phyloP scores from a whole-genome alignment of 2,329 filamentous ascomycete species.

The Polychaeton citri region DNA sequence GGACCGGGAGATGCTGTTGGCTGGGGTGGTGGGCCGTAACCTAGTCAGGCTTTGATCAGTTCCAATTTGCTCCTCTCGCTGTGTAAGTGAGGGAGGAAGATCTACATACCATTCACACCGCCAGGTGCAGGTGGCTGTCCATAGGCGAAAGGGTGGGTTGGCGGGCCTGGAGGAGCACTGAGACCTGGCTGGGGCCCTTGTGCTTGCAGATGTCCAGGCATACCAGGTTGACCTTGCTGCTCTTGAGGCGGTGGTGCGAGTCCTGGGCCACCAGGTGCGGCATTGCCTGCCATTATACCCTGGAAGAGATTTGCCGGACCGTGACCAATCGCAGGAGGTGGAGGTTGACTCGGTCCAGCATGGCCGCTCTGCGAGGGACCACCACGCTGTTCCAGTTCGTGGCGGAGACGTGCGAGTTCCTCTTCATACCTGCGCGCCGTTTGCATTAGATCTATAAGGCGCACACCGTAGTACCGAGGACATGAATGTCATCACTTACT shows the following conservation, averaged over 20 bases:
- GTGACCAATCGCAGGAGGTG: conserved; percentile 73
- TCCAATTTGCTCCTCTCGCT: not conserved
- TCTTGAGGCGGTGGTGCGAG: conserved; percentile 51
- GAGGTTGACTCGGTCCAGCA: conserved; percentile 66
- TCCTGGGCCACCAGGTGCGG: conserved; percentile 69
- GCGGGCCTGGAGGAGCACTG: conserved; percentile 42
- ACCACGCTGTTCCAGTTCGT: conserved; percentile 67
- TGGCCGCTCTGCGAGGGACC: conserved; percentile 53
- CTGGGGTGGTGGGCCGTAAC: conserved; percentile 69
- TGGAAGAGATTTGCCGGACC: conserved; percentile 84
- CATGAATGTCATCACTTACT: conserved; percentile 45
- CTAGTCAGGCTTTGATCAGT: conserved; percentile 23
- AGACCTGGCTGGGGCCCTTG: conserved; percentile 57
- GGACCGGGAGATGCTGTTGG: conserved; percentile 79
- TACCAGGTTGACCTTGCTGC: conserved; percentile 42
- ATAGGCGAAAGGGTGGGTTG: conserved; percentile 57
- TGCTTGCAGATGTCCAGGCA: conserved; percentile 52
- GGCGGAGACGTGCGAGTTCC: conserved; percentile 70
- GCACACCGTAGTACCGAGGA: not conserved
- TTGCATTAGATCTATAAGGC: too few relatives aligned
- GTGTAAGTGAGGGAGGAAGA: conserved; percentile 3
- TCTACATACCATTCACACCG: conserved; percentile 43
- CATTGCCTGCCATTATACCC: conserved; percentile 84
- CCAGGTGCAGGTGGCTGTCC: conserved; percentile 44
- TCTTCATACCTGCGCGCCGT: conserved; percentile 92